Evolutionary conservation across 108 stramenopile species (phyloP), one percentile per base, ranked within the genome.

Genomic region (Aurantiochytrium sp.): DNA sequence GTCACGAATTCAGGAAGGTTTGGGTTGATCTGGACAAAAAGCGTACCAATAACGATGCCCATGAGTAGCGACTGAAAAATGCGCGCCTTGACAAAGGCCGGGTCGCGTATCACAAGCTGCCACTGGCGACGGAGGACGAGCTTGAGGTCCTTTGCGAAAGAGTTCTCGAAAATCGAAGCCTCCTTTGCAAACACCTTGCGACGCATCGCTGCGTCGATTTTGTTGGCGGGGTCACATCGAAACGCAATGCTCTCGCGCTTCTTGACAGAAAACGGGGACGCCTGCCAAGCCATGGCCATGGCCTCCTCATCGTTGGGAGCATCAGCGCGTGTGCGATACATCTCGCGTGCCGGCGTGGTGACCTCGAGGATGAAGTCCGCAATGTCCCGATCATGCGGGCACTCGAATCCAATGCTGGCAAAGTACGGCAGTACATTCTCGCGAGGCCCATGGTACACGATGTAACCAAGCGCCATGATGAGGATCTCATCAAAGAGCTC

Each of bases 401-500:
- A 90, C 45, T 76, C 25, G 89, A 96, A 96, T 35, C 95, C 96
- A 18, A 96, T 58, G 28, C 88, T 76, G 76, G 91, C 87, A 60
- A 97, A 96, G 69, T 96, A 92, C 55, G 57, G 57, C 72, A 95
- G 64, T 3, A 96, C 91, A 10, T 92, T 87, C 60, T 95, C 95
- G 25, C 95, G 92, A 5, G 95, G 95, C 18, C 97, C 97, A 25
- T 95, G 94, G 88, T 95, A 96, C 19, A 97, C 93, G 23, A 97
- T 89, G 58, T 89, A 93, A 28, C 97, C 97, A 35, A 94, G 89
- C 89, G 94, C 94, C 47, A 98, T 88, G 64, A 98, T 83, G 28
- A 96, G 93, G 35, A 97, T 55, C 60, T 97, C 96, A 88, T 98
- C 97, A 91, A 98, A 98, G 57, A 97, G 92, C 44, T 95, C 95